A percentile compares a stretch with the other conserved stretches of the same genome.
phyloP scores from a whole-genome alignment of 805 yeast genomes.

The Candida arabinofermentans region DNA sequence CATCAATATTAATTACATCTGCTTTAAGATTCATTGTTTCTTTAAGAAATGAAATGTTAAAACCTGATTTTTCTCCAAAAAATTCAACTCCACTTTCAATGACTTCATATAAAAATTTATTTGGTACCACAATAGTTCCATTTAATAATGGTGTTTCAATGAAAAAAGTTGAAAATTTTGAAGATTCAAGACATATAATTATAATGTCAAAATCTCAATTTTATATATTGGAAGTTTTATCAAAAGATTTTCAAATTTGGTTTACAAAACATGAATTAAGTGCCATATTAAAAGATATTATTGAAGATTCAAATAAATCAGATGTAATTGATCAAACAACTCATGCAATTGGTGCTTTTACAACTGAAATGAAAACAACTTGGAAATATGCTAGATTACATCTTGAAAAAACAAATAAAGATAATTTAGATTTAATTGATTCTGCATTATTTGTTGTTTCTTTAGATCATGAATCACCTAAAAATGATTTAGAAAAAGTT shows the following conservation, averaged over 20 bases:
- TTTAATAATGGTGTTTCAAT: slow-evolving; percentile 38
- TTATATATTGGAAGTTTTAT: slow-evolving; percentile 46
- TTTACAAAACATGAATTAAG: slow-evolving; percentile 50
- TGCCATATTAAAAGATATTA: slow-evolving; percentile 38
- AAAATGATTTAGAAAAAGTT: slow-evolving; percentile 44
- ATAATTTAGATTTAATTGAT: slow-evolving; percentile 38
- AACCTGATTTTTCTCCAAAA: slow-evolving; percentile 55
- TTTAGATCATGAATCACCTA: slow-evolving; percentile 45
- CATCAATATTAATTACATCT: slow-evolving; percentile 63
- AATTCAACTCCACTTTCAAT: slow-evolving; percentile 54
- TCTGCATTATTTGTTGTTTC: slow-evolving; percentile 49
- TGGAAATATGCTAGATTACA: slow-evolving; percentile 47
- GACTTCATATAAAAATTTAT: slow-evolving; percentile 62
- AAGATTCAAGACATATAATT: slow-evolving; percentile 46
- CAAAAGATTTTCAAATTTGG: slow-evolving; percentile 42
- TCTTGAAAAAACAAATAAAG: slow-evolving; percentile 36
- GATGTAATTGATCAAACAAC: slow-evolving; percentile 38
- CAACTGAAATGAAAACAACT: slow-evolving; percentile 46
- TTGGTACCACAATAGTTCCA: slow-evolving; percentile 65
- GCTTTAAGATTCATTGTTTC: slow-evolving; percentile 63
- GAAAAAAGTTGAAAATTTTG: slow-evolving; percentile 28
- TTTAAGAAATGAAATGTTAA: slow-evolving; percentile 47
- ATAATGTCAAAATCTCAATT: slow-evolving; percentile 48
- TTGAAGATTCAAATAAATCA: slow-evolving; percentile 33
- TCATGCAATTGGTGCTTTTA: slow-evolving; percentile 49